These are phyloP conservation scores for Moringa oleifera DNA, from an alignment of 345 rosid genomes.

Conservation along the genomic window DNA sequence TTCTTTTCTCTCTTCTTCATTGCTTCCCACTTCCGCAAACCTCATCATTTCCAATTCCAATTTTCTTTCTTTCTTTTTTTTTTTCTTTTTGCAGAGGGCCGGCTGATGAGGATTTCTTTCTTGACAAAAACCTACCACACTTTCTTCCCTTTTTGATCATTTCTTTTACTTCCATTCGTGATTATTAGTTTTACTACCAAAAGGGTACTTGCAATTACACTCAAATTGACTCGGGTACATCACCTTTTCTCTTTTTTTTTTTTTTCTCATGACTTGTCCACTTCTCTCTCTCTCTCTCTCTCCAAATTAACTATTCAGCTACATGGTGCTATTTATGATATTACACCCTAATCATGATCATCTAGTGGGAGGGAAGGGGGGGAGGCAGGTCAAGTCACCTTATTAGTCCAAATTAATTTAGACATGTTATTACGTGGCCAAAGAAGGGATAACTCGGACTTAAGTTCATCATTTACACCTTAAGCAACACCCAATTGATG, in stretches of 20 bases:
- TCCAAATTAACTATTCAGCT: no score
- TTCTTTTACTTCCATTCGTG: no score
- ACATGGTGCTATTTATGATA: no score
- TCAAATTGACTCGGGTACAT: conserved; percentile 27
- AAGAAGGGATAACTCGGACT: no score
- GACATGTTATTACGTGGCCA: no score
- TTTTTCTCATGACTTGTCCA: background rate
- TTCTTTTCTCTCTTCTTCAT: conserved; percentile 6
- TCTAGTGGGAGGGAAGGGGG: no score
- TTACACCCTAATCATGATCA: no score
- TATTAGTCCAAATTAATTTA: no score
- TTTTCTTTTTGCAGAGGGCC: conserved; percentile 7
- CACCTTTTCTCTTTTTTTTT: conserved; percentile 7
- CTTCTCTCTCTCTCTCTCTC: conserved; percentile 1
- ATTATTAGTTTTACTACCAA: conserved; percentile 30
- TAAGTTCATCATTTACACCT: no score
- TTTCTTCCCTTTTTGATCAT: conserved; percentile 28
- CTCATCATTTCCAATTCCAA: conserved; percentile 16
- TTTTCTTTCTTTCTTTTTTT: no score
- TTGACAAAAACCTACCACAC: conserved; percentile 20
- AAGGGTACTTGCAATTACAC: conserved; percentile 36
- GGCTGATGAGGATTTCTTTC: conserved; percentile 18
- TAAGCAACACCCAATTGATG: no score
- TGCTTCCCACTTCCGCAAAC: conserved; percentile 14
- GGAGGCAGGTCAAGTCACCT: no score